A percentile compares a stretch with the other conserved stretches of the same genome.
These are phyloP conservation scores for Logfia minima DNA, from an alignment of 129 eudicot genomes.

Conservation along the genomic window DNA sequence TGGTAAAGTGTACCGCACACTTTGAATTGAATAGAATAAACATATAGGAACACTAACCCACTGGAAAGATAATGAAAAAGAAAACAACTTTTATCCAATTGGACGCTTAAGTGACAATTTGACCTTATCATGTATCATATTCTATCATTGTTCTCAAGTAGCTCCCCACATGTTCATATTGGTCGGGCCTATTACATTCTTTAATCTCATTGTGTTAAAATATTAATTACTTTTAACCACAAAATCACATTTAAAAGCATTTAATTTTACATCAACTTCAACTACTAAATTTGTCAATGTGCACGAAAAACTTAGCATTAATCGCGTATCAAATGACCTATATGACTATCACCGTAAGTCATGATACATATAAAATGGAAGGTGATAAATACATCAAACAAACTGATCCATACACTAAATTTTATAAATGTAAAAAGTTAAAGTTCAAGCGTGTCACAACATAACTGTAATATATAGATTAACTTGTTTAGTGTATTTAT, in stretches of 20 bases:
- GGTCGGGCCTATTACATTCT: constrained; percentile 27
- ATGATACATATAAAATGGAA: not conserved
- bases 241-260: not conserved
- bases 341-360: not conserved
- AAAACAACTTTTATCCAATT: constrained; percentile 16
- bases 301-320: not conserved
- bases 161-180: constrained; percentile 31
- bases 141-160: constrained; percentile 34
- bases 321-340: not conserved
- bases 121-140: constrained; percentile 33
- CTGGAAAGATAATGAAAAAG: not conserved
- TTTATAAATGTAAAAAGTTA: no score
- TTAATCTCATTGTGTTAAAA: not conserved
- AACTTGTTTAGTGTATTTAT: not conserved
- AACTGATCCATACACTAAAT: no score
- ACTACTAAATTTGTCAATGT: not conserved
- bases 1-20: no score
- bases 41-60: constrained; percentile 14
- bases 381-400: not conserved
- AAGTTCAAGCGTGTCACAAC: not conserved
- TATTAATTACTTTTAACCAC: not conserved
- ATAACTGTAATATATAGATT: no score
- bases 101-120: constrained; percentile 42
- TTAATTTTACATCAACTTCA: not conserved
- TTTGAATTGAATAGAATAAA: not conserved